Conservation (phyloP, 352 stramenopile genomes). For the Salisapilia sapeloensis region DNA sequence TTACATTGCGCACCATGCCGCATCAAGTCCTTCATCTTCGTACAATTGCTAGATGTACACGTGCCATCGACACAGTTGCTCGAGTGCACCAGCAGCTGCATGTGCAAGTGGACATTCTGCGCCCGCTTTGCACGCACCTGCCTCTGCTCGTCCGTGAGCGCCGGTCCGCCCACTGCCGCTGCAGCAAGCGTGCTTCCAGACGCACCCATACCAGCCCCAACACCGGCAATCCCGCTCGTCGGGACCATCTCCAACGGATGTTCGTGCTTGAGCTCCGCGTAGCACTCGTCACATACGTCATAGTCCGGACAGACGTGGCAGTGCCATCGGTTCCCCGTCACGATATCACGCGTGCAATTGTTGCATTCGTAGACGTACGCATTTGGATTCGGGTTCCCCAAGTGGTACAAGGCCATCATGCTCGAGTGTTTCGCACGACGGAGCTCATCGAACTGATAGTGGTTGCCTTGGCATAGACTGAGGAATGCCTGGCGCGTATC, state of each 20-base stretch:
- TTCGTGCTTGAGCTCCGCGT: slow-evolving; percentile 69
- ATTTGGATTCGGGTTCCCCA: slow-evolving; percentile 90
- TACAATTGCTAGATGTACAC: slow-evolving; percentile 93
- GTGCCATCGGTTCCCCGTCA: slow-evolving; percentile 77
- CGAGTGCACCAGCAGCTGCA: slow-evolving; percentile 96
- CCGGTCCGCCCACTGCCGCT: slow-evolving; percentile 1
- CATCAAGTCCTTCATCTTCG: slow-evolving; percentile 98
- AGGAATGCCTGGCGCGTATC: slow-evolving; percentile 96
- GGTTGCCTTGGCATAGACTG: slow-evolving; percentile 92
- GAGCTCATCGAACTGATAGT: slow-evolving; percentile 99
- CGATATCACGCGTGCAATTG: slow-evolving; percentile 67
- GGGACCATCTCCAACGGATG: slow-evolving; percentile 70
- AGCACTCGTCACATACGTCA: slow-evolving; percentile 80
- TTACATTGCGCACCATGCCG: slow-evolving; percentile 92
- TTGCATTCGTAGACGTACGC: slow-evolving; percentile 81
- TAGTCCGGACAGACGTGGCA: slow-evolving; percentile 80
- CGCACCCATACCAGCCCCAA: slow-evolving; percentile 3
- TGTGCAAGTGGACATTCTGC: slow-evolving; percentile 93
- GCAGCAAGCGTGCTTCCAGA: neutral
- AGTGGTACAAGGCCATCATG: slow-evolving; percentile 99
- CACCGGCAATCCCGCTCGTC: slow-evolving; percentile 19
- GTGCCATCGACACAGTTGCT: slow-evolving; percentile 85
- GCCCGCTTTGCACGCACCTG: slow-evolving; percentile 71
- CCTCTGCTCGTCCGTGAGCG: slow-evolving; percentile 43
- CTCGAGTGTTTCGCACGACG: slow-evolving; percentile 97